phyloP scores from a whole-genome alignment of 2,329 filamentous ascomycete species.

The Xylariomycetidae sp. region DNA sequence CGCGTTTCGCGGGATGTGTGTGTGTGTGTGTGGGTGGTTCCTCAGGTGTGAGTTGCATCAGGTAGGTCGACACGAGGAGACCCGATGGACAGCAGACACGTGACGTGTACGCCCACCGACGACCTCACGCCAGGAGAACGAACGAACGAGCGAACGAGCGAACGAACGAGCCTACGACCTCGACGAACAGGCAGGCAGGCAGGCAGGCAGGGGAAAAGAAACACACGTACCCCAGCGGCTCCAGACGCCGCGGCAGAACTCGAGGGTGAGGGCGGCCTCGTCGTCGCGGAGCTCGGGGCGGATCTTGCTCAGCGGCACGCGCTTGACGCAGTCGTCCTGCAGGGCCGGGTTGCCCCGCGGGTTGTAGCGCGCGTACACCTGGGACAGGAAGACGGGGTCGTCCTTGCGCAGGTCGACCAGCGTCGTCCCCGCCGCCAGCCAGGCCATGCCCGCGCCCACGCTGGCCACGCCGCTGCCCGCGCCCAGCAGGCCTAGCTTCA shows the following conservation, averaged over 20 bases:
- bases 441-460: constrained; percentile 42
- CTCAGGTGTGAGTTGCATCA: no score
- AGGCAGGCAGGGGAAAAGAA: neutral
- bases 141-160: neutral
- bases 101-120: no score
- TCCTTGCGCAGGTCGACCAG: constrained; percentile 51
- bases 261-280: constrained; percentile 51
- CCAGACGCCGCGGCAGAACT: constrained; percentile 64
- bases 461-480: constrained; percentile 43
- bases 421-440: constrained; percentile 47
- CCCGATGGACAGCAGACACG: no score
- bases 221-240: constrained; percentile 51
- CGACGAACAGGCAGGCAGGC: neutral
- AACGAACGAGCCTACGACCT: no score
- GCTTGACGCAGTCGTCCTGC: constrained; percentile 59
- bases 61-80: no score
- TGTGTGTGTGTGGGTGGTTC: neutral
- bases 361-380: constrained; percentile 54
- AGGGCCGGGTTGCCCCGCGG: constrained; percentile 55
- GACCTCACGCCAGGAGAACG: no score
- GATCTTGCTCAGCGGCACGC: constrained; percentile 57
- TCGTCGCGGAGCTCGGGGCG: constrained; percentile 58
- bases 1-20: no score
- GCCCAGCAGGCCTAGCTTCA: constrained; percentile 38
- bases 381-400: constrained; percentile 56